These are phyloP conservation scores for Trichosporon asahii DNA, from an alignment of 1,284 basidiomycete genomes.

Conservation along the genomic window DNA sequence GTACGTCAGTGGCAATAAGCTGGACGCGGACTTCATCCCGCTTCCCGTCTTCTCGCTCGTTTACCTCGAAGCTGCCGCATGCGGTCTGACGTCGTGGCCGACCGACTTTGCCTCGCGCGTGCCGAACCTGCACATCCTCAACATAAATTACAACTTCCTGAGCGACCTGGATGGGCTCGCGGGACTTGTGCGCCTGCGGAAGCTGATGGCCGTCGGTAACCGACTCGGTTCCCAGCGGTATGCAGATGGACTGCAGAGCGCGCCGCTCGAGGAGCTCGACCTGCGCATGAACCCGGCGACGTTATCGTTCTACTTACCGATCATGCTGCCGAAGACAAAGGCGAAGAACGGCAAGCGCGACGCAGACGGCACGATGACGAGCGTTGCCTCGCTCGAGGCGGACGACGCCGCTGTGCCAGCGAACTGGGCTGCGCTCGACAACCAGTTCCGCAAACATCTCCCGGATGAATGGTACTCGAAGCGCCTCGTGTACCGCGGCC, in stretches of 20 bases:
- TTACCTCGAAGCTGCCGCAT: constrained; percentile 90
- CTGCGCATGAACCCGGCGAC: constrained; percentile 94
- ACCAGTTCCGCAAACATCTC: constrained; percentile 77
- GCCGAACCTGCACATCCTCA: constrained; percentile 87
- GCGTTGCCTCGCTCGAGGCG: constrained; percentile 12
- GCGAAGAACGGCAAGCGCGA: constrained; percentile 5
- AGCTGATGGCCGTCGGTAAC: constrained; percentile 80
- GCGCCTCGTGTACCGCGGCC: constrained; percentile 78
- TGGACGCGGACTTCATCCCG: constrained; percentile 55
- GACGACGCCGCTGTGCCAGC: not conserved
- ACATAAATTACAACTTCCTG: constrained; percentile 93
- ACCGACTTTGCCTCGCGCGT: constrained; percentile 62
- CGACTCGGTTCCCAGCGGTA: constrained; percentile 63
- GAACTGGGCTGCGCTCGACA: constrained; percentile 66
- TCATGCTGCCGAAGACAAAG: constrained; percentile 57
- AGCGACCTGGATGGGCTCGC: constrained; percentile 64
- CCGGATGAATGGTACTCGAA: constrained; percentile 82
- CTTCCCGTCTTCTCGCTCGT: constrained; percentile 73
- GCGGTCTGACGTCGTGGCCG: constrained; percentile 75
- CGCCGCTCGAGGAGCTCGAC: constrained; percentile 78
- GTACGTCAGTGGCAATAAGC: constrained; percentile 71
- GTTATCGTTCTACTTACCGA: constrained; percentile 86
- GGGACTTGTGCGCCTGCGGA: constrained; percentile 71
- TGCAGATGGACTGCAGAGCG: constrained; percentile 63
- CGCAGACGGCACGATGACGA: constrained; percentile 9